Base-by-base conservation (phyloP, 2,329 filamentous ascomycete genomes). In the Hypoxylon sp. region DNA sequence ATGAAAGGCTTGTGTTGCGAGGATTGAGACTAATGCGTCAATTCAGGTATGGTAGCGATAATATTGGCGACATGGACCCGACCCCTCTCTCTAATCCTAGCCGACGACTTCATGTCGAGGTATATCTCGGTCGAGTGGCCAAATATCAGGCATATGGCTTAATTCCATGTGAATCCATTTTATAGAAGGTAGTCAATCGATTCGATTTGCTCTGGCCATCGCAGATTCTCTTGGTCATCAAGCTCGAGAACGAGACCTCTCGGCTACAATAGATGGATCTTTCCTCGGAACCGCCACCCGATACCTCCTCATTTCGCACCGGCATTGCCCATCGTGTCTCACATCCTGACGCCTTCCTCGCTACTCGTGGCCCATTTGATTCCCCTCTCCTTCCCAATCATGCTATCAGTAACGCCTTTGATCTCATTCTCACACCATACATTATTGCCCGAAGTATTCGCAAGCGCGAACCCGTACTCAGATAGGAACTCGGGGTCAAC, bases 361-460 rank as follows among this genome's bases (percentile, higher is more conserved):
- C 61, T 64, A 46, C 39, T 67, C 13, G 1, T 66, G 27, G 55
- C 62, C 64, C 64, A 72, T 29, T 67, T 70, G 24, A 39, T 35
- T 1, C 67, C 67, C 29, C 69, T 48, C 37, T 54, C 59, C 31
- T 57, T 75, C 68, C 29, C 78, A 75, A 44, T 69, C 51, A 83
- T 71, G 46, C 77, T 74, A 67, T 86, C 83, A 13, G 84, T 87
- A 50, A 86, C 81, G 0, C 84, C 86, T 19, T 76, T 75, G 37
- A 88, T 83, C 74, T 83, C 80, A 58, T 84, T 84, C 53, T 74
- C 75, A 44, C 80, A 82, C 74, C 78, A 86, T 10, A 80, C 66
- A 68, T 87, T 81, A 15, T 71, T 73, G 10, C 78, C 77, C 0
- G 78, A 76, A 3, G 77, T 77, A 27, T 72, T 78, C 6, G 80